Base-by-base conservation (phyloP, 2,329 filamentous ascomycete species). In the Hypocrella siamensis region DNA sequence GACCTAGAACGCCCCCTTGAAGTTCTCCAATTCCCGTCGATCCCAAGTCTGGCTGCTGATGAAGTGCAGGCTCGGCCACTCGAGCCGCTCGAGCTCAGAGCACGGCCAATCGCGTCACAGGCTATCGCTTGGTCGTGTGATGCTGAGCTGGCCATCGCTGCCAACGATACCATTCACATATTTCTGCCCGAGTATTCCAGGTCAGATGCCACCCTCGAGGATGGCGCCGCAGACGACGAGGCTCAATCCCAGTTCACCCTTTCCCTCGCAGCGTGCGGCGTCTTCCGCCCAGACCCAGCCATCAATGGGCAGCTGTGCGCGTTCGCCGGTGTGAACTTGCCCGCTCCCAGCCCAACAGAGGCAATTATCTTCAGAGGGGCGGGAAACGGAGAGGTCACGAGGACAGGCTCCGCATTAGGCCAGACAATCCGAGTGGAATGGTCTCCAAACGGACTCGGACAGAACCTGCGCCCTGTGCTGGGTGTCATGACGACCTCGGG, bases 391-490 rank as follows among this genome's bases (percentile, higher is more conserved):
- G 40, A 55, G 2, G 56, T 70, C 24, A 63, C 63, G 0, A 58
- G 58, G 12, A 55, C 58, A 3, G 67, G 66, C 4, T 51, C 49
- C 5, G 61, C 63, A 4, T 54, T 74, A 41, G 70, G 67, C 38
- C 68, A 74, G 40, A 58, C 67, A 12, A 57, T 71, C 11, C 49
- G 55, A 7, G 39, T 73, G 15, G 63, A 58, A 30, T 75, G 70
- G 70, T 73, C 68, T n/a, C 68, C 69, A 0, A 51, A 50, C n/a
- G 66, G 65, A 2, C 47, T 75, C n/a, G 69, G 70, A 2, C 57
- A 59, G 26, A 70, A 71, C 41, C 46, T 58, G 6, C 57, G 70
- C 2, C 60, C 68, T 1, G 58, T 71, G 5, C 50, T 75, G 21
- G 58, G 53, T 11, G 61, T 64, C 4, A 46, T 73, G 38, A 61